Conservation (phyloP, 768 basidiomycete species). For the Suillus occidentalis region DNA sequence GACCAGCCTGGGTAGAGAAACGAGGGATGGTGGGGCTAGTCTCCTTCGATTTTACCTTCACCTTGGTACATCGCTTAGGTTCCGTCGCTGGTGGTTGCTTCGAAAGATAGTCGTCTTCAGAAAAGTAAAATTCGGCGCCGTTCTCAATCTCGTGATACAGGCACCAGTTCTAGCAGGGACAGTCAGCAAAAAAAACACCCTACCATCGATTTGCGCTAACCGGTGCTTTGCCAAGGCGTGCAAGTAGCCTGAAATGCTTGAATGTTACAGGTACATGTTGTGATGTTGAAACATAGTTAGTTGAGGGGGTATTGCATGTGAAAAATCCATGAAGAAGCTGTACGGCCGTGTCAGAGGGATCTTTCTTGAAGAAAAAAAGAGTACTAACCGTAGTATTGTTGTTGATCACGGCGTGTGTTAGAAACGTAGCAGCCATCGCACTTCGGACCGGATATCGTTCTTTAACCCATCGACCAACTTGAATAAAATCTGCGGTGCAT, state of each 20-base stretch:
- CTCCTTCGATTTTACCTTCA: constrained; percentile 35
- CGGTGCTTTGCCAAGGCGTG: constrained; percentile 59
- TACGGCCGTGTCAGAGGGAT: constrained; percentile 1
- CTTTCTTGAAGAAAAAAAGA: neutral
- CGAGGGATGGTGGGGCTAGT: constrained; percentile 32
- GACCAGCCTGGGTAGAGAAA: constrained; percentile 16
- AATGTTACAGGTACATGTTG: constrained; percentile 67
- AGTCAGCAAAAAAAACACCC: neutral
- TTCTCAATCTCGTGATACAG: constrained; percentile 62
- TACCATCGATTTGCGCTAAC: constrained; percentile 39
- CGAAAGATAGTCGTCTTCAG: constrained; percentile 66
- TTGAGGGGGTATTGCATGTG: constrained; percentile 23
- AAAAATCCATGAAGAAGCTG: constrained; percentile 53
- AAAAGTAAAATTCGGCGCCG: constrained; percentile 68
- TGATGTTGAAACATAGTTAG: constrained; percentile 19
- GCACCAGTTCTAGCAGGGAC: constrained; percentile 43
- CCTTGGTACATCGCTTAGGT: constrained; percentile 26
- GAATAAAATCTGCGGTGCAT: constrained; percentile 46
- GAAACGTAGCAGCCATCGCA: constrained; percentile 61
- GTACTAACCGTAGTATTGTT: constrained; percentile 42
- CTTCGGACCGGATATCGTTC: constrained; percentile 55
- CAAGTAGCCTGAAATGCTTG: constrained; percentile 75
- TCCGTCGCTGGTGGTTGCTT: constrained; percentile 25
- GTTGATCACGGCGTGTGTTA: constrained; percentile 75
- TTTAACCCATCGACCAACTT: constrained; percentile 63